Evolutionary conservation across 2,329 filamentous ascomycete genomes (phyloP).

Genomic region (Diaporthe humulicola): DNA sequence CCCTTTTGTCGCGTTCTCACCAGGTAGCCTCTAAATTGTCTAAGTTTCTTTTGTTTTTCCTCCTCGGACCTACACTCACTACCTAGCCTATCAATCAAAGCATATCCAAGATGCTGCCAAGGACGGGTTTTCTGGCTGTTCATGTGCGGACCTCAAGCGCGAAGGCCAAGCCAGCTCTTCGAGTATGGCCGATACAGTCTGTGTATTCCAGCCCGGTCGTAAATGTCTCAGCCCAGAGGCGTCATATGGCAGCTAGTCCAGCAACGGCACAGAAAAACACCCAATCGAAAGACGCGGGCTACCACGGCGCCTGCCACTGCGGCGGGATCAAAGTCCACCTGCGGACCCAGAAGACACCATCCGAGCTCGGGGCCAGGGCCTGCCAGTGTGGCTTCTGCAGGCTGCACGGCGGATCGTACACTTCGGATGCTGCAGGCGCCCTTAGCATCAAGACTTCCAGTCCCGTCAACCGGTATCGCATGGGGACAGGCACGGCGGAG

Average conservation of each 20-base stretch:
- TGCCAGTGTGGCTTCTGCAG: slow-evolving; percentile 11
- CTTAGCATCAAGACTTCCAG: not conserved
- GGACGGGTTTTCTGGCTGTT: not conserved
- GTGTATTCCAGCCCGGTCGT: not conserved
- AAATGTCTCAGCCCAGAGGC: not conserved
- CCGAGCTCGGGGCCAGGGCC: slow-evolving; percentile 7
- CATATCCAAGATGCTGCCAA: not conserved
- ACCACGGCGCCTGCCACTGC: slow-evolving; percentile 12
- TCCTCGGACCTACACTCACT: not conserved
- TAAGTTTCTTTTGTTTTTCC: not conserved
- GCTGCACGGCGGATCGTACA: slow-evolving; percentile 11
- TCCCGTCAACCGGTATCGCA: not conserved
- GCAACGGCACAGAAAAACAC: not conserved
- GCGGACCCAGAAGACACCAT: slow-evolving; percentile 19
- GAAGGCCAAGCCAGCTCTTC: not conserved
- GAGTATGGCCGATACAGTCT: slow-evolving; percentile 3
- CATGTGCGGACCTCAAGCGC: not conserved
- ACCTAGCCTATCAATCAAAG: slow-evolving; percentile 1
- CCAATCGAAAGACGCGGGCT: not conserved
- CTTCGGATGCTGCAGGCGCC: slow-evolving; percentile 2
- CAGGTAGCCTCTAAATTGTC: not conserved
- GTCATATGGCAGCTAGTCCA: slow-evolving; percentile 3
- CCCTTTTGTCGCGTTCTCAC: not conserved
- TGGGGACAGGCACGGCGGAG: slow-evolving; percentile 11
- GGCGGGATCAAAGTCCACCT: slow-evolving; percentile 11